Evolutionary conservation across 2,329 filamentous ascomycete species (phyloP).

Genomic region (Aureobasidium sp.): DNA sequence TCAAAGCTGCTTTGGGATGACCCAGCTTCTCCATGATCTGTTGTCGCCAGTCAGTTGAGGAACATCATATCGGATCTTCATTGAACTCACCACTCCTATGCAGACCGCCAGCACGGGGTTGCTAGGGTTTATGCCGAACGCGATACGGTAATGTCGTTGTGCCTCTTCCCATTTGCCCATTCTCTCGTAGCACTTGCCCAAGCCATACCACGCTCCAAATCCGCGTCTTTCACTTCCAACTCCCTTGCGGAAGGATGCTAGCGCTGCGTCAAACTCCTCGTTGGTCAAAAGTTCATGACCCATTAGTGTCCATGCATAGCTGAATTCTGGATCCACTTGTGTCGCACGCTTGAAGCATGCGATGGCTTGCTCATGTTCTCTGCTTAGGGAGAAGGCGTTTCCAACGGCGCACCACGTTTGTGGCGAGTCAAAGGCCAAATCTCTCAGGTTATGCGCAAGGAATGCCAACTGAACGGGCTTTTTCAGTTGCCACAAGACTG

Average conservation of each 20-base stretch:
- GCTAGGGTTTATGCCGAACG: constrained; percentile 81
- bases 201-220: constrained; percentile 97
- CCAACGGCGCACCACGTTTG: constrained; percentile 94
- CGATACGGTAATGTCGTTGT: constrained; percentile 81
- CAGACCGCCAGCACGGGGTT: constrained; percentile 89
- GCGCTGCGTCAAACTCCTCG: constrained; percentile 93
- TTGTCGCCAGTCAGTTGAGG: background rate
- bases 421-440: constrained; percentile 77
- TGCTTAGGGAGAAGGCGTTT: constrained; percentile 85
- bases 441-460: constrained; percentile 81
- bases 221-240: constrained; percentile 80
- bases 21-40: constrained; percentile 71
- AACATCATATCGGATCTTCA: background rate
- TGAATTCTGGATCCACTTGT: constrained; percentile 80
- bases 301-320: constrained; percentile 91
- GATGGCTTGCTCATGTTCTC: constrained; percentile 89
- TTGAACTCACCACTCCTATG: constrained; percentile 62
- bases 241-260: constrained; percentile 76
- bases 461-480: constrained; percentile 86
- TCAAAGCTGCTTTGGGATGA: constrained; percentile 66
- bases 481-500: constrained; percentile 96
- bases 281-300: constrained; percentile 94
- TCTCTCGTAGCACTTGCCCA: constrained; percentile 57
- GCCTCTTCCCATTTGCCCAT: constrained; percentile 58
- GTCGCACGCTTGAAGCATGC: constrained; percentile 92